Evolutionary conservation across 2,329 filamentous ascomycete species (phyloP).

Genomic region (Penicillium decumbens): DNA sequence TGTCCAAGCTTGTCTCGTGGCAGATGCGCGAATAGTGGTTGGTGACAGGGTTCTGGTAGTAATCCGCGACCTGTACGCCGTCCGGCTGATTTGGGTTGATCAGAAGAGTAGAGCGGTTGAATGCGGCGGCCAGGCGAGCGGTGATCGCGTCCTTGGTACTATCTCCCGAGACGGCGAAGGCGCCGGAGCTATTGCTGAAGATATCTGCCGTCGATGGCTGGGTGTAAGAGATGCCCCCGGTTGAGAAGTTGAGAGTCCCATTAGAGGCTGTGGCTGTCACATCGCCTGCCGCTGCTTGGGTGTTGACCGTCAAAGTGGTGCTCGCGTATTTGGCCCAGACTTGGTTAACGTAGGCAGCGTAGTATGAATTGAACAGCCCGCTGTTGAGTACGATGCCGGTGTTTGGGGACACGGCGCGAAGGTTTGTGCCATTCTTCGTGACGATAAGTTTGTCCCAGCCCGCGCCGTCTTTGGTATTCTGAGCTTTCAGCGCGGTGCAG

Average conservation of each 20-base stretch:
- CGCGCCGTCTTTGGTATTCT: conserved; percentile 53
- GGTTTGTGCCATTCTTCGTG: conserved; percentile 39
- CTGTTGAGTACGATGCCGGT: conserved; percentile 40
- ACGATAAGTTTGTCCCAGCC: conserved; percentile 61
- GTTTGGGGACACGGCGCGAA: conserved; percentile 43
- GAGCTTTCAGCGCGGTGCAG: conserved; percentile 51
- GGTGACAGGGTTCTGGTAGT: conserved; percentile 54
- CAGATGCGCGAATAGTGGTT: conserved; percentile 66
- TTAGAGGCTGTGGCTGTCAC: conserved; percentile 49
- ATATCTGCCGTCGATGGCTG: conserved; percentile 60
- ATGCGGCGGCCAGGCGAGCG: conserved; percentile 68
- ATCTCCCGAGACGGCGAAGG: conserved; percentile 49
- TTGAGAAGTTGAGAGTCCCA: conserved; percentile 42
- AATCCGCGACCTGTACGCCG: conserved; percentile 46
- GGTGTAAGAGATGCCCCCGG: conserved; percentile 48
- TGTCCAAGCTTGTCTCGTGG: conserved; percentile 56
- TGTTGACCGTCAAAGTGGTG: conserved; percentile 56
- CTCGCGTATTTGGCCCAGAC: conserved; percentile 49
- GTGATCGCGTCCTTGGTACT: conserved; percentile 58
- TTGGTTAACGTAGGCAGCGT: conserved; percentile 48
- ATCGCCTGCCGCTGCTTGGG: conserved; percentile 57
- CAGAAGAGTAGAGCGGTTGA: conserved; percentile 69
- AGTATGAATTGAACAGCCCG: conserved; percentile 50
- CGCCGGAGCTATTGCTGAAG: conserved; percentile 61
- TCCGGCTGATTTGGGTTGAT: conserved; percentile 50